Evolutionary conservation across 2,329 filamentous ascomycete species (phyloP).

Genomic region (Aspergillus aculeatus): DNA sequence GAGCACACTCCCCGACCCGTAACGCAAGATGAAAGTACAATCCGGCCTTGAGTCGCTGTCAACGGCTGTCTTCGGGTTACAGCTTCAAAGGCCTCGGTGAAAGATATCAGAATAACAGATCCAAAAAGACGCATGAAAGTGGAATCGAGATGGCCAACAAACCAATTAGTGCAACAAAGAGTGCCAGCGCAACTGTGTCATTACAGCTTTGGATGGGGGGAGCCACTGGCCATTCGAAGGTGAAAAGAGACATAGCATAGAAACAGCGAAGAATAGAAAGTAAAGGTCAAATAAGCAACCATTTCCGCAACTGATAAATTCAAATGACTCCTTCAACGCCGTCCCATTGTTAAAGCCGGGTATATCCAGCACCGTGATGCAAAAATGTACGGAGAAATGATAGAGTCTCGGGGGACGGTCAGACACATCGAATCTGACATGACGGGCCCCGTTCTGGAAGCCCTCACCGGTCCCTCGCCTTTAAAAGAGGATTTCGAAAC

Average conservation of each 20-base stretch:
- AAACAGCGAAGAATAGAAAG: constrained; percentile 13
- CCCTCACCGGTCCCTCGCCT: constrained; percentile 14
- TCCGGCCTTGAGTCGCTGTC: background rate
- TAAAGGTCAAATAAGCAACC: constrained; percentile 13
- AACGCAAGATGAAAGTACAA: background rate
- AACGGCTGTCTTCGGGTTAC: background rate
- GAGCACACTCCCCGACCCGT: background rate
- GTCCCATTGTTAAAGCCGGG: constrained; percentile 45
- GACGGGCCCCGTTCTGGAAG: background rate
- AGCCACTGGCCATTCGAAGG: background rate
- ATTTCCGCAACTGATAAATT: constrained; percentile 15
- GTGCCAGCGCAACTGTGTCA: background rate
- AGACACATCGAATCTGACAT: background rate
- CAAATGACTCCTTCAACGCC: constrained; percentile 36
- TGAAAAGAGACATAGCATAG: constrained; percentile 3
- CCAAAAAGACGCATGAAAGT: background rate
- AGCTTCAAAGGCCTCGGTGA: background rate
- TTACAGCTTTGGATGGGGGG: background rate
- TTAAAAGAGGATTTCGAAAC: constrained; percentile 17
- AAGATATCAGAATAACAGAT: too few relatives aligned
- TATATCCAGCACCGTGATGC: constrained; percentile 52
- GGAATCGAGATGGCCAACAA: background rate
- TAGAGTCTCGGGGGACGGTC: constrained; percentile 15
- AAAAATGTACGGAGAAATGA: constrained; percentile 41
- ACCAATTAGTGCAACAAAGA: constrained; percentile 1